Conservation (phyloP, 805 yeast genomes). For the Myxozyma neotropica region DNA sequence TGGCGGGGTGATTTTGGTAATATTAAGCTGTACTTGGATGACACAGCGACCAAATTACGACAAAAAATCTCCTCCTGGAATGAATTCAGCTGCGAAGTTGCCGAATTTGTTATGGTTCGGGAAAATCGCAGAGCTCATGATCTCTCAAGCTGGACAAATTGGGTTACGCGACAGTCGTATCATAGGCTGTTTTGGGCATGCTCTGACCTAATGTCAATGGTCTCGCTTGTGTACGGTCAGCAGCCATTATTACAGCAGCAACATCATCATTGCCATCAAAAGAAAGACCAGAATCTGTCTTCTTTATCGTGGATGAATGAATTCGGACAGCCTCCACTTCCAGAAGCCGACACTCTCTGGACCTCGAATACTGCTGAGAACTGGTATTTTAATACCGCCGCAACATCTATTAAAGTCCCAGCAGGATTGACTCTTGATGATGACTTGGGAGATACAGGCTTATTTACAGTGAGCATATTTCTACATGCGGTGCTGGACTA, state of each 20-base stretch:
- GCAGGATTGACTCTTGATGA: neutral
- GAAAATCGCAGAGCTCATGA: neutral
- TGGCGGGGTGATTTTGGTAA: conserved; percentile 3
- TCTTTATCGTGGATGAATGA: conserved; percentile 5
- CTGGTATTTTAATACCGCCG: neutral
- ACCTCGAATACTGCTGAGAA: neutral
- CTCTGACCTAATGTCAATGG: conserved; percentile 3
- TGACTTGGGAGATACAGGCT: neutral
- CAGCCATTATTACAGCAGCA: neutral
- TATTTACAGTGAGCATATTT: conserved; percentile 1
- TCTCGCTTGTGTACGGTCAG: neutral
- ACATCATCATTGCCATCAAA: neutral
- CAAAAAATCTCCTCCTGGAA: conserved; percentile 5
- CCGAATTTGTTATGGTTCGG: neutral
- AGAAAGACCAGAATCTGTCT: neutral
- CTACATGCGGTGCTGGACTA: conserved; percentile 6
- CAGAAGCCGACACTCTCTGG: neutral
- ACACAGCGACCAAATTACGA: conserved; percentile 4
- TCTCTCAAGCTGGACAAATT: neutral
- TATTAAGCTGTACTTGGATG: neutral
- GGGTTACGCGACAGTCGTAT: neutral
- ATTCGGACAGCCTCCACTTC: conserved; percentile 2
- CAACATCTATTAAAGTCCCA: neutral
- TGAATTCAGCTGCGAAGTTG: neutral
- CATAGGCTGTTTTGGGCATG: conserved; percentile 11